Evolutionary conservation across 164 flowering plant genomes (phyloP), one percentile per base, ranked within the genome.

Genomic region (Tinospora cordifolia): DNA sequence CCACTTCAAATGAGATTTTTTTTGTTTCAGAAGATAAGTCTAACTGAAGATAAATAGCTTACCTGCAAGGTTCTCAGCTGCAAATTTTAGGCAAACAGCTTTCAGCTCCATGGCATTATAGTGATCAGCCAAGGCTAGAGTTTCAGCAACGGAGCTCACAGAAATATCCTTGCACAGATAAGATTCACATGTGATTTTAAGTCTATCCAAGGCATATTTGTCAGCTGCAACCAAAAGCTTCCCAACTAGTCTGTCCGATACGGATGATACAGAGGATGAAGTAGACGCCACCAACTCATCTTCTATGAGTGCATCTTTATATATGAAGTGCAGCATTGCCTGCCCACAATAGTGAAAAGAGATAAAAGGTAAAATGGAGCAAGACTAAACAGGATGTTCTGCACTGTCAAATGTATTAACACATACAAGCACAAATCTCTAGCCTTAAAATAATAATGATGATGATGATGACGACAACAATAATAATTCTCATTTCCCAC

Each of bases 261-360:
- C 76, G 71, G 87, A 80, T 62, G 87, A 71, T 68, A 36, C 46
- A 67, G 70, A 78, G 71, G 86, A 83, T 71, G 92, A 84, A 74
- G 86, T 76, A 49, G 96, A 80, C 8, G 75, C 72, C 25, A 69
- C 49, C 71, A 81, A 68, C 27, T 81, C 91, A 27, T 93, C 97
- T 71, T 86, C 91, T 7, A 77, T 68, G 59, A 93, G 85, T 62
- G 81, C 69, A 77, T 93, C 98, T 78, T 79, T 80, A 81, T 93
- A 93, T 59, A 93, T 85, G 62, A 86, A 93, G 69, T 92, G 90
- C 72, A 93, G 84, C 83, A 93, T 79, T 36, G 98, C 98, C 98
- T 93, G 84, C 68, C 26, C 40, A 54, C 39, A 21, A 62, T 15
- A 74, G 38, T 74, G 30, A 19, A 66, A 38, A 34, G 47, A 46